Evolutionary conservation across 495 filamentous ascomycete genomes (phyloP).

Genomic region (Jackrogersella multiformis): DNA sequence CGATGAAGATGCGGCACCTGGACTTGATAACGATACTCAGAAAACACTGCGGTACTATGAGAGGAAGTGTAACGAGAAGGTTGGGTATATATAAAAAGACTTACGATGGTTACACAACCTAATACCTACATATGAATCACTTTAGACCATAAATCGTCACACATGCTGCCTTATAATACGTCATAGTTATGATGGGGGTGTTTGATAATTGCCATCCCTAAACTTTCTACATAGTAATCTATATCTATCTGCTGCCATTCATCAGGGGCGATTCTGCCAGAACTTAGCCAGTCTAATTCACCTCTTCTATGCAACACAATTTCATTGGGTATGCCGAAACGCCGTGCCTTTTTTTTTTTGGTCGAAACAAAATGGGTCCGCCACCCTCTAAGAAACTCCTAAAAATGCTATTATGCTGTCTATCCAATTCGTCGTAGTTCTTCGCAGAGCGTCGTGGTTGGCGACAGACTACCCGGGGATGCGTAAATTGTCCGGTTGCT

Average conservation of each 20-base stretch:
- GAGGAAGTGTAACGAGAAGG: slow-evolving; percentile 44
- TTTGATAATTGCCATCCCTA: slow-evolving; percentile 20
- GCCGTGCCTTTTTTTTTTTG: slow-evolving; percentile 46
- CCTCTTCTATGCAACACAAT: slow-evolving; percentile 39
- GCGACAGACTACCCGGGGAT: background rate
- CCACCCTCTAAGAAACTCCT: slow-evolving; percentile 31
- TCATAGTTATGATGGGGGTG: slow-evolving; percentile 15
- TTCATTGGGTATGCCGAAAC: slow-evolving; percentile 46
- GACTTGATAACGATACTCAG: slow-evolving; percentile 51
- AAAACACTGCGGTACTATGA: slow-evolving; percentile 50
- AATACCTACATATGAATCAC: background rate
- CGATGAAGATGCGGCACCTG: background rate
- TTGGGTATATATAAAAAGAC: background rate
- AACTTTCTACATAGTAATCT: slow-evolving; percentile 10
- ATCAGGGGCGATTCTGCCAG: background rate
- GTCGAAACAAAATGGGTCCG: slow-evolving; percentile 21
- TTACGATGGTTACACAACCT: background rate
- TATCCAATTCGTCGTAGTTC: slow-evolving; percentile 34
- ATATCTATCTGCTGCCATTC: slow-evolving; percentile 17
- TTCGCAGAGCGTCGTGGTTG: background rate
- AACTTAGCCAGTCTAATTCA: slow-evolving; percentile 18
- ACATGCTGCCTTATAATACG: background rate
- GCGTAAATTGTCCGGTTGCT: background rate
- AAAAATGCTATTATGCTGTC: slow-evolving; percentile 39
- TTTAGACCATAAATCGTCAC: background rate